Evolutionary conservation across 306 rosid species (phyloP).

Genomic region (Cucumis sativus): Cucumber_9930_V3 NC_026659.2:27295001-27295500

Average conservation of each 20-base stretch:
- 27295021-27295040: not conserved
- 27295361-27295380: not conserved
- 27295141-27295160: not conserved
- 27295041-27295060: not conserved
- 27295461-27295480: not conserved
- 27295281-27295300: not conserved
- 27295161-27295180: not conserved
- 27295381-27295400: not conserved
- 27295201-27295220: not conserved
- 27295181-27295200: not conserved
- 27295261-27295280: not conserved
- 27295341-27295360: not conserved
- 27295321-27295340: not conserved
- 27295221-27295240: not conserved
- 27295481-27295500: not conserved
- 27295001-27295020: constrained; percentile 50
- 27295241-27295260: not conserved
- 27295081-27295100: not conserved
- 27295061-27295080: not conserved
- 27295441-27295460: not conserved
- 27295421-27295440: not conserved
- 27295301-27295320: not conserved
- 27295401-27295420: not conserved
- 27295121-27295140: not conserved
- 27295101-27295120: not conserved